These are phyloP conservation scores for Linnemannia schmuckeri DNA, from an alignment of 192 early-diverging fungal genomes.

Conservation along the genomic window DNA sequence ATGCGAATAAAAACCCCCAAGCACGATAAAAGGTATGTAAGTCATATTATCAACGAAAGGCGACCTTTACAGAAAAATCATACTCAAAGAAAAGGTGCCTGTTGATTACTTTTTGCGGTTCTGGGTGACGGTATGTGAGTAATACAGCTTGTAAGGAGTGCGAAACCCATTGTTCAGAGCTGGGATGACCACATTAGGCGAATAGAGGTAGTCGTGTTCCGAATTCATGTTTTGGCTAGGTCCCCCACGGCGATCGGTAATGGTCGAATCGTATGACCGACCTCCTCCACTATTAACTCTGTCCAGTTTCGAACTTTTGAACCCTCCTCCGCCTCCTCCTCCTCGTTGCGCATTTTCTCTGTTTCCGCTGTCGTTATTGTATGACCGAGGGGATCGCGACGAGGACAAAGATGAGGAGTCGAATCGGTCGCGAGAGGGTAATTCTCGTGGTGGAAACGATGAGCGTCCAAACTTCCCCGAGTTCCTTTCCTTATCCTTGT, in stretches of 20 bases:
- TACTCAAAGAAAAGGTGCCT: not conserved
- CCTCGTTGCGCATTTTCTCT: not conserved
- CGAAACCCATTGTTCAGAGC: constrained; percentile 27
- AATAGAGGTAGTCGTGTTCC: constrained; percentile 43
- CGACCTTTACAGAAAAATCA: too few species aligned
- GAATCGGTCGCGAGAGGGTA: not conserved
- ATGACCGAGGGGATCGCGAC: not conserved
- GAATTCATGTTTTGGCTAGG: constrained; percentile 5
- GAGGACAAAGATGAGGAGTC: constrained; percentile 7
- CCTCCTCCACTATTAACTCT: not conserved
- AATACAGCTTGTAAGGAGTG: constrained; percentile 33
- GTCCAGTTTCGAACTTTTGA: not conserved
- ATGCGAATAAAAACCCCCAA: not conserved
- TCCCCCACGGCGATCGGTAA: not conserved
- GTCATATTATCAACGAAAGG: not conserved
- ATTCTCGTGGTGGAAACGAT: constrained; percentile 14
- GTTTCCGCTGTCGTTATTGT: not conserved
- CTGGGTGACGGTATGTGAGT: constrained; percentile 12
- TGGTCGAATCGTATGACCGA: constrained; percentile 17
- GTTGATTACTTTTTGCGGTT: constrained; percentile 43
- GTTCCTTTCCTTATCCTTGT: not conserved
- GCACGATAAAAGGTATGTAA: not conserved
- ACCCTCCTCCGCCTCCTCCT: too few species aligned
- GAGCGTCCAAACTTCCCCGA: constrained; percentile 40
- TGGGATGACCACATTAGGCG: constrained; percentile 44